Conservation (phyloP, 2,329 filamentous ascomycete genomes). For the Massarina eburnea region DNA sequence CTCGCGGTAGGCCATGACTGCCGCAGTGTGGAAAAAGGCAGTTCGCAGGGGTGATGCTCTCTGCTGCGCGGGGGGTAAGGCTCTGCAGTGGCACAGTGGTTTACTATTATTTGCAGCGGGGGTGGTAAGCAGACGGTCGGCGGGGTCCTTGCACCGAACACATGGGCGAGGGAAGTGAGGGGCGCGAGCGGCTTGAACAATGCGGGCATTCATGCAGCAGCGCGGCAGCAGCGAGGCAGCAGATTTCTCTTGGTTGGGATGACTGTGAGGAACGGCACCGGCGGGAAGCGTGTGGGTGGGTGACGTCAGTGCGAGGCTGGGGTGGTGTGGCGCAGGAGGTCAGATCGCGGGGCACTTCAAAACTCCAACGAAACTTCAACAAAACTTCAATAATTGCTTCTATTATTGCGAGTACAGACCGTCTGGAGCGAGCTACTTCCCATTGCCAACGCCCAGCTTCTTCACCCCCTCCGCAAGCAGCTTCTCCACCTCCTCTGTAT, state of each 20-base stretch:
- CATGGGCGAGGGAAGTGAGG: constrained; percentile 17
- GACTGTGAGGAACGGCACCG: not conserved
- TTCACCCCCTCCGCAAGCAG: constrained; percentile 42
- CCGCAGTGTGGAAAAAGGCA: constrained; percentile 13
- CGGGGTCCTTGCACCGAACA: constrained; percentile 4
- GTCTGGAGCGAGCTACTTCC: too few species aligned
- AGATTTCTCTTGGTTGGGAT: too few species aligned
- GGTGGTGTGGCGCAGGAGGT: too few species aligned
- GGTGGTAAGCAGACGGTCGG: constrained; percentile 16
- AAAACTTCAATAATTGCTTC: too few species aligned
- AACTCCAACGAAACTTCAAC: too few species aligned
- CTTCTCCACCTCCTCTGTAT: constrained; percentile 51
- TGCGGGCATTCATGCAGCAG: constrained; percentile 22
- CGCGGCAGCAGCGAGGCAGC: too few species aligned
- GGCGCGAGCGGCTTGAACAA: constrained; percentile 16
- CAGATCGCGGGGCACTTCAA: too few species aligned
- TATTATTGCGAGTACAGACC: too few species aligned
- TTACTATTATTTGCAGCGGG: constrained; percentile 12
- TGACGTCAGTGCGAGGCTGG: too few species aligned
- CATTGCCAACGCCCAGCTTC: constrained; percentile 15
- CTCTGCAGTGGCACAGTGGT: not conserved
- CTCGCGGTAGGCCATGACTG: constrained; percentile 55
- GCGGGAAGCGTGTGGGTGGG: not conserved
- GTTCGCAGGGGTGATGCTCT: not conserved
- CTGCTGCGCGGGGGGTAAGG: not conserved